These are phyloP conservation scores for Schizothecium vesticola DNA, from an alignment of 495 filamentous ascomycete genomes.

Conservation along the genomic window DNA sequence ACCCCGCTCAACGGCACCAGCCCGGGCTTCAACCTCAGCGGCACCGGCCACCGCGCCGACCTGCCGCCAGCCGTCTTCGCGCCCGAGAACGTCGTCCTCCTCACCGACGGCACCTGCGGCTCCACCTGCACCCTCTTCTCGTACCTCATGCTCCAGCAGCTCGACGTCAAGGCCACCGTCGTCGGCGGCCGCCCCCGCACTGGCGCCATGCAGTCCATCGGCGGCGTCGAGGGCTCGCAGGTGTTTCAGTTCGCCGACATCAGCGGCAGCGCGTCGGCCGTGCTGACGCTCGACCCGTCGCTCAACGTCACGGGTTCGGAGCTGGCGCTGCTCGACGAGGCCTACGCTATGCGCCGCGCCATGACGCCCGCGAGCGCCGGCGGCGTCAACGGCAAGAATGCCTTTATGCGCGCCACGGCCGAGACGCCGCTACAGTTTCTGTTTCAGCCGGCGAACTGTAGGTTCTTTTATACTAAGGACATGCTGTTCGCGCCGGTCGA, in stretches of 20 bases:
- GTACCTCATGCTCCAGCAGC: constrained; percentile 53
- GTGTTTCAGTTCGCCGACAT: constrained; percentile 23
- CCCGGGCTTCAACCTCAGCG: constrained; percentile 20
- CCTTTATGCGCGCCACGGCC: constrained; percentile 24
- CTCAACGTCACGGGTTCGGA: constrained; percentile 16
- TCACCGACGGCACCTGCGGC: constrained; percentile 54
- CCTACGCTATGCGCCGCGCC: constrained; percentile 19
- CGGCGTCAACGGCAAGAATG: constrained; percentile 33
- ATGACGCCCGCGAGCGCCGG: constrained; percentile 17
- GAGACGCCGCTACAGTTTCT: constrained; percentile 47
- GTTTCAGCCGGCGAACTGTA: constrained; percentile 49
- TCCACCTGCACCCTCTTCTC: constrained; percentile 58
- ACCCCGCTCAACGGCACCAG: constrained; percentile 18
- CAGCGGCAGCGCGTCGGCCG: constrained; percentile 7
- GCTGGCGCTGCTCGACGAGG: constrained; percentile 15
- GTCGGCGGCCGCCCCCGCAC: constrained; percentile 52
- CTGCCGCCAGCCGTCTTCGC: constrained; percentile 16
- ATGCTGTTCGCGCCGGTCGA: constrained; percentile 38
- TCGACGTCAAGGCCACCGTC: constrained; percentile 48
- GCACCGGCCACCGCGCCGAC: constrained; percentile 20
- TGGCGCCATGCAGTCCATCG: constrained; percentile 53
- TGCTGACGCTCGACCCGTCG: constrained; percentile 10
- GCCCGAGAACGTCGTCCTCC: constrained; percentile 21
- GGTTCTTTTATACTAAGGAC: constrained; percentile 48
- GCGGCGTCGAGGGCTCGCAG: constrained; percentile 50